Base-by-base conservation (phyloP, 208 protist genomes). In the Leishmania arabica region DNA sequence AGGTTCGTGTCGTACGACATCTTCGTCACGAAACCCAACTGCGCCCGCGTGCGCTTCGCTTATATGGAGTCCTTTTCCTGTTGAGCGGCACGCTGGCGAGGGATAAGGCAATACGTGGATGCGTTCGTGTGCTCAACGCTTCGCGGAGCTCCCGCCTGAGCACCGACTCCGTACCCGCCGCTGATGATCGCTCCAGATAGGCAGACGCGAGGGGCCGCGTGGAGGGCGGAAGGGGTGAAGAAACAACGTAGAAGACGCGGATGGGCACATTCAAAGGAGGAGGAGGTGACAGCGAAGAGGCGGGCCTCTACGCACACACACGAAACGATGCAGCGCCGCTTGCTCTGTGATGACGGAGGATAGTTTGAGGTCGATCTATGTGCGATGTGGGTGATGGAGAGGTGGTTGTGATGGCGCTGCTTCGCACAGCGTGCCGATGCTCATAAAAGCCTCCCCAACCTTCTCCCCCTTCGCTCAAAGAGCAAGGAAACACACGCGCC, bases 1-100 rank as follows among this genome's bases (percentile, higher is more conserved):
- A 96, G 81, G 77, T 89, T 89, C 34, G 82, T 87, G 54, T 95
- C 86, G 68, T 88, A 88, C 31, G 87, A 81, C 85, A 94, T 93
- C 58, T 3, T 77, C 62, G 15, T 40, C 15, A 0, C 37, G 3
- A 27, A 53, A 60, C n/a, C 49, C 3, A 42, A 0, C 19, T 64
- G 13, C 17, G 31, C n/a, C 3, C 21, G 17, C 42, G 27, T 19
- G 69, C 37, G 40, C 31, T 40, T 68, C 31, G 11, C 27, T 31
- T 31, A 34, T 45, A 34, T 42, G 9, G 45, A 49, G 15, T 54
- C 45, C 40, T 49, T n/a, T 15, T 24, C 45, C 42, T 47, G 6
- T 21, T n/a, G 47, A 37, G 7, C 31, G 62, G 27, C 62, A 68
- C 62, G 15, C 31, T 34, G 31, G 27, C 62, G 31, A 21, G 7